Evolutionary conservation across 2,329 filamentous ascomycete genomes (phyloP).

Genomic region (Furcasterigmium furcatum): DNA sequence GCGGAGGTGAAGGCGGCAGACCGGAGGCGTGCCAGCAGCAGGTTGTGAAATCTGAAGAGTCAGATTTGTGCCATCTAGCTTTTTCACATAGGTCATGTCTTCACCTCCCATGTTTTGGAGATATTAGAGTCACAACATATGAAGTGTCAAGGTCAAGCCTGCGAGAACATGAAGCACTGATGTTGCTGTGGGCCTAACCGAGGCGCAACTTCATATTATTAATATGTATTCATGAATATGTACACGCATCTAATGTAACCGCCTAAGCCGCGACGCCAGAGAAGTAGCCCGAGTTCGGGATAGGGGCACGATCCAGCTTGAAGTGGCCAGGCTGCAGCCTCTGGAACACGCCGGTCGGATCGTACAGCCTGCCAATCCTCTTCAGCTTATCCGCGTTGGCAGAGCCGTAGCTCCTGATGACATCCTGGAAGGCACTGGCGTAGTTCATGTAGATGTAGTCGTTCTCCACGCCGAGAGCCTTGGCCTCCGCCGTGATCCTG

Average conservation of each 20-base stretch:
- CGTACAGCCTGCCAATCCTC: constrained; percentile 24
- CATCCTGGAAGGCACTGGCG: constrained; percentile 31
- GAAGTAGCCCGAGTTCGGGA: constrained; percentile 8
- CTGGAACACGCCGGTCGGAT: constrained; percentile 28
- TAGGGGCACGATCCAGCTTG: constrained; percentile 16
- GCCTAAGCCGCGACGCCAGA: neutral
- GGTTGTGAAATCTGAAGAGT: neutral
- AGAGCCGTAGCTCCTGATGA: constrained; percentile 31
- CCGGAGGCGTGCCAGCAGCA: neutral
- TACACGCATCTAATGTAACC: no score
- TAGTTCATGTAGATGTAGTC: constrained; percentile 39
- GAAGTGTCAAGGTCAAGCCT: no score
- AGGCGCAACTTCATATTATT: no score
- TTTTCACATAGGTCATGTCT: no score
- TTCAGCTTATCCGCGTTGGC: constrained; percentile 24
- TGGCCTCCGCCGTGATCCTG: constrained; percentile 11
- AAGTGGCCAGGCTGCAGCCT: constrained; percentile 25
- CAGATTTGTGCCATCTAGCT: no score
- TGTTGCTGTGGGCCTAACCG: no score
- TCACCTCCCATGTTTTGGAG: no score
- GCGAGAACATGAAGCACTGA: no score
- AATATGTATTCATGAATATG: no score
- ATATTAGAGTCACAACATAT: no score
- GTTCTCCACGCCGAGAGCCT: constrained; percentile 8
- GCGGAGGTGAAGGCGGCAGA: neutral